Percentiles rank a stretch among this genome's conserved stretches.
Evolutionary conservation across 148 eudicot species (phyloP).

Genomic region (Rhododendron vialii): DNA sequence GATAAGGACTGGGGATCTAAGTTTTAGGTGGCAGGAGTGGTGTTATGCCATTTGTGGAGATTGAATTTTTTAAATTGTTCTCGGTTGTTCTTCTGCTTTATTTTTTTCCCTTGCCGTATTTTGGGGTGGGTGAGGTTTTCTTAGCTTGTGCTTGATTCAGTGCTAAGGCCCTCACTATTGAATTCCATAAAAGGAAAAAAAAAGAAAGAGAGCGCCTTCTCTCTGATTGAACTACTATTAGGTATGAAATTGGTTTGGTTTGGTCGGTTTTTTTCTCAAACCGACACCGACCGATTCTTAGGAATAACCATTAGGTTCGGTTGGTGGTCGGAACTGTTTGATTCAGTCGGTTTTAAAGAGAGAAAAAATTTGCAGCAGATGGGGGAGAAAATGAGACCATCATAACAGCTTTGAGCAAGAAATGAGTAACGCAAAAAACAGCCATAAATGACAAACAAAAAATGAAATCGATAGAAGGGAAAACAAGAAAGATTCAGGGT

Average conservation of each 20-base stretch:
- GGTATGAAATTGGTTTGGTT: background rate
- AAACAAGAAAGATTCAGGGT: background rate
- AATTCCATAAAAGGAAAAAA: background rate
- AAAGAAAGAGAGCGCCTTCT: background rate
- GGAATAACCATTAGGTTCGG: background rate
- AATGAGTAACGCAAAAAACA: background rate
- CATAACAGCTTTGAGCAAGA: background rate
- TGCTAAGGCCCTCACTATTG: background rate
- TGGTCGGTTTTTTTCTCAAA: background rate
- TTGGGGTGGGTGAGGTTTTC: background rate
- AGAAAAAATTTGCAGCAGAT: background rate
- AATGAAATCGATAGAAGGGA: background rate
- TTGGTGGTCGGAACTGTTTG: too few relatives aligned
- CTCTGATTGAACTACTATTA: background rate
- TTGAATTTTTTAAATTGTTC: background rate
- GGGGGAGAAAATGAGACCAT: background rate
- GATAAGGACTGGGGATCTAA: background rate
- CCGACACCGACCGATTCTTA: background rate
- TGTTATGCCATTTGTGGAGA: background rate
- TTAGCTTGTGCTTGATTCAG: background rate
- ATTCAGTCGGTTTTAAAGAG: too few relatives aligned
- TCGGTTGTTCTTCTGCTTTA: background rate
- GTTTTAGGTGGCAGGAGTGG: background rate
- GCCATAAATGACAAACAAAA: background rate
- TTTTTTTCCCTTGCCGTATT: background rate